These are phyloP conservation scores for Aspergillus caelatus DNA, from an alignment of 2,329 filamentous ascomycete genomes.

Conservation along the genomic window DNA sequence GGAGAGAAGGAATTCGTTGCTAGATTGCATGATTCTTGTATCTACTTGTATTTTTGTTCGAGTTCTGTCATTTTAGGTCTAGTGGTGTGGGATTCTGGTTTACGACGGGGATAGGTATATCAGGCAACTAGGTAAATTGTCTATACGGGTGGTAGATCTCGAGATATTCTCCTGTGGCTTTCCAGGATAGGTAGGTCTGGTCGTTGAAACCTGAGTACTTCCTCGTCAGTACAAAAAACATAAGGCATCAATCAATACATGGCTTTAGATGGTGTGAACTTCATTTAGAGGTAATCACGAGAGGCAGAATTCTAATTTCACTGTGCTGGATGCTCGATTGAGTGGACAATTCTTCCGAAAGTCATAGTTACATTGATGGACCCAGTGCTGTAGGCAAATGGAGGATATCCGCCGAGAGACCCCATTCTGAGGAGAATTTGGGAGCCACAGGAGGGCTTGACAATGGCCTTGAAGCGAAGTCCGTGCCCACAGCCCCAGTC, in stretches of 20 bases:
- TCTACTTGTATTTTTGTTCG: background rate
- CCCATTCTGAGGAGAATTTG: constrained; percentile 3
- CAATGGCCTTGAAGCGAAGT: background rate
- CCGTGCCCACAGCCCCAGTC: constrained; percentile 7
- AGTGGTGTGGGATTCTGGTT: background rate
- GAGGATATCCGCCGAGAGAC: constrained; percentile 3
- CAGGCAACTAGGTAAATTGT: background rate
- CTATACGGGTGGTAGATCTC: background rate
- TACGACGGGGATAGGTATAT: background rate
- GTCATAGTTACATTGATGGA: background rate
- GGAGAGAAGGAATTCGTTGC: background rate
- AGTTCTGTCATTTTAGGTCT: background rate
- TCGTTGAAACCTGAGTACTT: background rate
- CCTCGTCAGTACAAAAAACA: background rate
- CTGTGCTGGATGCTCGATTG: background rate
- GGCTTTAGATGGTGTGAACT: background rate
- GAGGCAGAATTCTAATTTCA: background rate
- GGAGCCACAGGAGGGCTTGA: background rate
- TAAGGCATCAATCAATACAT: background rate
- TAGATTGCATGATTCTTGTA: background rate
- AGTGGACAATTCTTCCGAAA: background rate
- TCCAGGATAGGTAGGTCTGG: background rate
- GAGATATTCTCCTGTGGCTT: background rate
- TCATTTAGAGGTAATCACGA: background rate
- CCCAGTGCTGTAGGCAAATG: background rate